A percentile compares a stretch with the other conserved stretches of the same genome.
Conservation (phyloP, 2,329 filamentous ascomycete genomes). For the Neofusicoccum sp. region DNA sequence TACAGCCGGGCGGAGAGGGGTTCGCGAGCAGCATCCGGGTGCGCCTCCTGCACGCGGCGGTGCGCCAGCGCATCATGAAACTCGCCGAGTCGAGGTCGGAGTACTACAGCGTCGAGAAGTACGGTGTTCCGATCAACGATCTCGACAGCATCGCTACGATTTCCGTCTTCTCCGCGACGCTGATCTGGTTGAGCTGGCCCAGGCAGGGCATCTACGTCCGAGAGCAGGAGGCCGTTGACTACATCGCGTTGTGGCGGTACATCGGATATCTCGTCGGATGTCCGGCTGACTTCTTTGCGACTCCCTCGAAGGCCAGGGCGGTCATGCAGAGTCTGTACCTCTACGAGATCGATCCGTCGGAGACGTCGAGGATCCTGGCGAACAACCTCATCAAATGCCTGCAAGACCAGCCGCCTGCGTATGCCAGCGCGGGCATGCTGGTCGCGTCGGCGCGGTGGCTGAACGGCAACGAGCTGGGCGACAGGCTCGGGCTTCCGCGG, state of each 20-base stretch:
- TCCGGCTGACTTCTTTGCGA: conserved; percentile 63
- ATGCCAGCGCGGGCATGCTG: conserved; percentile 67
- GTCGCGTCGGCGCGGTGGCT: conserved; percentile 69
- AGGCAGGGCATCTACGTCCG: conserved; percentile 71
- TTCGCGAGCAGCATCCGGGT: conserved; percentile 68
- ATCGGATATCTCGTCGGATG: conserved; percentile 72
- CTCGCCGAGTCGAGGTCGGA: conserved; percentile 58
- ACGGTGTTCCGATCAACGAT: conserved; percentile 73
- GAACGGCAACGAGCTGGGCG: conserved; percentile 66
- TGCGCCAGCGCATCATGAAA: conserved; percentile 65
- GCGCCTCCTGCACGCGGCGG: conserved; percentile 68
- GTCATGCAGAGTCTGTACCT: conserved; percentile 70
- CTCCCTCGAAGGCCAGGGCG: conserved; percentile 57
- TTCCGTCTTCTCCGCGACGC: conserved; percentile 66
- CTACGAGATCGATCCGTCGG: conserved; percentile 67
- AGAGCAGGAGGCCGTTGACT: conserved; percentile 66
- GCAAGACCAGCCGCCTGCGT: conserved; percentile 66
- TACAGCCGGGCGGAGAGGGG: conserved; percentile 69
- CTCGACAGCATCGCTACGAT: conserved; percentile 75
- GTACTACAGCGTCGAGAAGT: conserved; percentile 63
- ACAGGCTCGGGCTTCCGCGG: conserved; percentile 60
- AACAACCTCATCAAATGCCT: conserved; percentile 75
- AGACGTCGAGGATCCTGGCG: conserved; percentile 65
- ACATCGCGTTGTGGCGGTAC: conserved; percentile 75
- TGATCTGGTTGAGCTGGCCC: conserved; percentile 71